phyloP scores from a whole-genome alignment of 164 flowering plant genomes.

The Euptelea pleiosperma region DNA sequence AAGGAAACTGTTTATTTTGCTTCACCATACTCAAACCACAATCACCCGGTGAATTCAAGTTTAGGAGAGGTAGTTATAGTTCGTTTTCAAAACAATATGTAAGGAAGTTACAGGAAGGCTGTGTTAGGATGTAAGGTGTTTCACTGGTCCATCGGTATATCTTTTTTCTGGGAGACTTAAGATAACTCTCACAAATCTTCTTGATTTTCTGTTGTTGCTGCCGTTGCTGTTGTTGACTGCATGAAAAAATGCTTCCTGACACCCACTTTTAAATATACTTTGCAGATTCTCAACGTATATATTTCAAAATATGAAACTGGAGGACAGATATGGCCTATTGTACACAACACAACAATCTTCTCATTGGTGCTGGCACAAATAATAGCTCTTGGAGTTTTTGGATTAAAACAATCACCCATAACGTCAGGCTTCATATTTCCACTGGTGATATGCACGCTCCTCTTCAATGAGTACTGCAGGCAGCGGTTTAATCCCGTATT shows the following conservation, averaged over 20 bases:
- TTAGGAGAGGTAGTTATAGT: too few species aligned
- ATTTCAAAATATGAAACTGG: conserved; percentile 68
- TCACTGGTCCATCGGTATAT: too few species aligned
- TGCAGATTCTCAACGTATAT: conserved; percentile 88
- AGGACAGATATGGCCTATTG: conserved; percentile 84
- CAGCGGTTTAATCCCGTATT: conserved; percentile 75
- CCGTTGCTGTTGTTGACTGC: too few species aligned
- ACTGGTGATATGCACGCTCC: conserved; percentile 59
- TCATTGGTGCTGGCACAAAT: conserved; percentile 78
- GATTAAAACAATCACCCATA: conserved; percentile 61
- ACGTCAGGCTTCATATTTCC: conserved; percentile 82
- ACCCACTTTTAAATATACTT: conserved; percentile 1
- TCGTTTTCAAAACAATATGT: too few species aligned
- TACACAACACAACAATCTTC: conserved; percentile 80
- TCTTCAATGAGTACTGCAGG: conserved; percentile 82
- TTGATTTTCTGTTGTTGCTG: too few species aligned
- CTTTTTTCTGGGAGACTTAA: too few species aligned
- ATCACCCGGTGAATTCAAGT: too few species aligned
- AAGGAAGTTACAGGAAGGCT: too few species aligned
- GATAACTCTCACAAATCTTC: too few species aligned
- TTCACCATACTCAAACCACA: too few species aligned
- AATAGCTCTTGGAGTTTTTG: conserved; percentile 86
- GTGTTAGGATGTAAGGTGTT: too few species aligned
- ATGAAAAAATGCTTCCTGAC: not conserved
- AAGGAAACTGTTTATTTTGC: too few species aligned